Conservation (phyloP, 2,329 filamentous ascomycete species). For the Pseudocercospora vitis region DNA sequence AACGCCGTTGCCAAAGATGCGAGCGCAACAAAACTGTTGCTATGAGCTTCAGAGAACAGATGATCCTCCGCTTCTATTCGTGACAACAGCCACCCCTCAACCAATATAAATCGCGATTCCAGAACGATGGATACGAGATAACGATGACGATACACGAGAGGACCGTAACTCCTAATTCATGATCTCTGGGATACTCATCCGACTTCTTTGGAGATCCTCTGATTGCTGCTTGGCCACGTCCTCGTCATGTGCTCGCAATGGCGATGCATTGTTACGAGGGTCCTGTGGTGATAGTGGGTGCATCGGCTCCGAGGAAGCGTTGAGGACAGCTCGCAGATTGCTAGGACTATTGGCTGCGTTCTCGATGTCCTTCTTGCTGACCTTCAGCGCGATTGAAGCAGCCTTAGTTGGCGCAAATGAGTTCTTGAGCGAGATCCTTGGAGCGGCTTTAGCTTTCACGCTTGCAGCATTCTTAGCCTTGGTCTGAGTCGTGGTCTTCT, state of each 20-base stretch:
- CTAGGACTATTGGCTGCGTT: slow-evolving; percentile 27
- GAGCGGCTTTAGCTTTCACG: background rate
- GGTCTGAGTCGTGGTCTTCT: slow-evolving; percentile 11
- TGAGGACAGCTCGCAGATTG: slow-evolving; percentile 33
- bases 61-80: background rate
- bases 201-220: slow-evolving; percentile 10
- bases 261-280: slow-evolving; percentile 26
- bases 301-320: slow-evolving; percentile 25
- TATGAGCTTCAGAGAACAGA: too few species aligned
- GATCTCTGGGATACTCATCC: slow-evolving; percentile 23
- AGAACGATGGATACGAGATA: background rate
- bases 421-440: slow-evolving; percentile 24
- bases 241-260: slow-evolving; percentile 11
- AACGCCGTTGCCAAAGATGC: background rate
- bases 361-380: slow-evolving; percentile 19
- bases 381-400: slow-evolving; percentile 22
- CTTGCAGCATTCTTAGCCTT: slow-evolving; percentile 20
- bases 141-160: too few species aligned
- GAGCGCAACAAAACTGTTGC: too few species aligned
- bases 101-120: background rate
- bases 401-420: slow-evolving; percentile 31
- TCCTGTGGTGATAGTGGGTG: slow-evolving; percentile 28
- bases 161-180: slow-evolving; percentile 14
- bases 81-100: background rate
- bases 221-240: background rate